Evolutionary conservation across 2,329 filamentous ascomycete species (phyloP), one percentile per base, ranked within the genome.

Genomic region (Colletotrichum trifolii): DNA sequence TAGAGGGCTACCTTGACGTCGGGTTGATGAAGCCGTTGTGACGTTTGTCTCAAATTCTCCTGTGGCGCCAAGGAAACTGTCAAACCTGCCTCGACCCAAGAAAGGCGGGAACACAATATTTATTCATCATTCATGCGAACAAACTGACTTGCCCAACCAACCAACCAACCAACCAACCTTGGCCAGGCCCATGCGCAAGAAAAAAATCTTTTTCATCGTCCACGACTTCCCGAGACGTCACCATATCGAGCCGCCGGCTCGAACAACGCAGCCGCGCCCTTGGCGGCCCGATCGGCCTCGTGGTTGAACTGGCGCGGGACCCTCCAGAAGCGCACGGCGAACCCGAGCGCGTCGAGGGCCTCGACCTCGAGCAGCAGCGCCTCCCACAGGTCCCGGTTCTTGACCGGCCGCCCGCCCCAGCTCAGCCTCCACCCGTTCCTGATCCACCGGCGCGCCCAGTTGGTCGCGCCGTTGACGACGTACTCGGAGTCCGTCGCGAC

Each of bases 401-500:
- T 81, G 49, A 86, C 81, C 1, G 69, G 63, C 1, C 12, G 67
- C 0, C 75, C 73, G 2, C 54, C 64, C 43, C 8, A 43, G 1
- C 56, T 65, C 8, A 74, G 82, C 63, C 42, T 77, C 84, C 85
- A 88, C 6, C 72, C 77, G 12, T 80, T 81, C 6, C 55, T 56
- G 6, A 79, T 53, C 85, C 85, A 87, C 0, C 43, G 71, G 61
- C 69, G 75, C 0, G 76, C 72, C 78, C 79, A 83, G 11, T 72
- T 59, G 1, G 82, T 85, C 8, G 79, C 71, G 8, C 83, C 82
- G 12, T 80, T 69, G 1, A 80, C 78, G 6, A 84, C 80, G 68
- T 87, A 87, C 35, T 78, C 76, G 0, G 83, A 86, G 69, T 88
- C 83, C 0, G 83, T 85, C 2, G 84, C 85, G 62, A 88, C 78